phyloP scores from a whole-genome alignment of 129 eudicot genomes.

The Flaveria ramosissima region DNA sequence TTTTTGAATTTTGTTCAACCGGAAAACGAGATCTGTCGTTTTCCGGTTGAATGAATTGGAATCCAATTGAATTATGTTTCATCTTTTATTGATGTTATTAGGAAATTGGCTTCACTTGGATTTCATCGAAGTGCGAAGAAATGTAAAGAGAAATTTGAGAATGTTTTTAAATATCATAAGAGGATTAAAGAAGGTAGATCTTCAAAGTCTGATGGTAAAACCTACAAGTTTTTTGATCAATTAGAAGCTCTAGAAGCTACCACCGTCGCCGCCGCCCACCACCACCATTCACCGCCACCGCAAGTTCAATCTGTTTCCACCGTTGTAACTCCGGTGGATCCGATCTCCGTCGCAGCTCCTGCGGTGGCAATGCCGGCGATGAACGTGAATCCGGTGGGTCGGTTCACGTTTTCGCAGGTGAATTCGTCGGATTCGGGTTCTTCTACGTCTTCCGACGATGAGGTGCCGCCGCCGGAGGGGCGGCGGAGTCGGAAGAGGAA shows the following conservation, averaged over 20 bases:
- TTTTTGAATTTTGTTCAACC: conserved; percentile 5
- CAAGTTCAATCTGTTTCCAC: conserved; percentile 31
- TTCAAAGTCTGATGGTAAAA: conserved; percentile 81
- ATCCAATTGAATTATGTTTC: no score
- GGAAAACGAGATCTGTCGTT: not conserved
- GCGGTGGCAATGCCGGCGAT: conserved; percentile 31
- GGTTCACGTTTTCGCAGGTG: conserved; percentile 33
- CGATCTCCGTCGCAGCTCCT: conserved; percentile 38
- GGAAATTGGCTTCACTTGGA: conserved; percentile 84
- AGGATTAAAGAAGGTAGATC: conserved; percentile 85
- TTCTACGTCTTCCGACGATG: conserved; percentile 55
- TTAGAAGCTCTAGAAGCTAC: conserved; percentile 72
- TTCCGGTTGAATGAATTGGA: not conserved
- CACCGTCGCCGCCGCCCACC: conserved; percentile 28
- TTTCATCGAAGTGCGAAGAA: conserved; percentile 91
- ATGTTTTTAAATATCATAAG: conserved; percentile 86
- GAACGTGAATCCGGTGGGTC: conserved; percentile 22
- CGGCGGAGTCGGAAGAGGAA: conserved; percentile 63
- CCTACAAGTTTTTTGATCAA: conserved; percentile 88
- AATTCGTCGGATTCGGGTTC: conserved; percentile 49
- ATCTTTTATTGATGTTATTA: conserved; percentile 20
- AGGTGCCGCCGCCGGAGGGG: conserved; percentile 51
- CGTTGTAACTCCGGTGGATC: conserved; percentile 30
- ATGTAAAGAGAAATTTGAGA: conserved; percentile 93
- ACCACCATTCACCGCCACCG: conserved; percentile 27